Evolutionary conservation across 805 yeast genomes (phyloP).

Genomic region (Ogataea pini): DNA sequence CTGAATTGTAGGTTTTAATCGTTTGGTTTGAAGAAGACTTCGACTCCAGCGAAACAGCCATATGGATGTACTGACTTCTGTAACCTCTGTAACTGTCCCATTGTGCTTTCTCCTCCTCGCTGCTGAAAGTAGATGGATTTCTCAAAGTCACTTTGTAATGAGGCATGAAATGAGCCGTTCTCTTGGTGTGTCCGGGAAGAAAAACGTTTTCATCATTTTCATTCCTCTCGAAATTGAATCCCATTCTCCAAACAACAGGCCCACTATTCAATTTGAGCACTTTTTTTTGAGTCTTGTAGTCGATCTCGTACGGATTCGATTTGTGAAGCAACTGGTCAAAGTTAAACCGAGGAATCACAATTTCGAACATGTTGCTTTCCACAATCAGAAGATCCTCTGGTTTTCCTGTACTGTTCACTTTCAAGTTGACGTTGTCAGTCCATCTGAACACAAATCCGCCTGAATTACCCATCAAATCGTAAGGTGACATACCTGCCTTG

Average conservation of each 20-base stretch:
- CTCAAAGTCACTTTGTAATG: constrained; percentile 60
- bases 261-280: constrained; percentile 63
- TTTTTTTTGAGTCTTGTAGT: constrained; percentile 46
- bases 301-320: constrained; percentile 31
- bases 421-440: constrained; percentile 53
- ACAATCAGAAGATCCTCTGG: constrained; percentile 53
- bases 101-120: constrained; percentile 37
- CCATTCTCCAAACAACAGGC: constrained; percentile 74
- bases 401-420: constrained; percentile 50
- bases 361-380: constrained; percentile 55
- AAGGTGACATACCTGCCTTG: constrained; percentile 61
- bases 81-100: constrained; percentile 84
- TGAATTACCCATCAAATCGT: constrained; percentile 53
- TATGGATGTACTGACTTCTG: constrained; percentile 79
- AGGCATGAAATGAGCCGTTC: constrained; percentile 51
- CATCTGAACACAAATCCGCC: constrained; percentile 69
- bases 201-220: constrained; percentile 35
- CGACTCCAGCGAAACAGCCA: constrained; percentile 59
- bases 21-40: constrained; percentile 26
- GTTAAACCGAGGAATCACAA: constrained; percentile 56
- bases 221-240: constrained; percentile 72
- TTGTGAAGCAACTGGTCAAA: constrained; percentile 31
- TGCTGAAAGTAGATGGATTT: constrained; percentile 51
- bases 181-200: constrained; percentile 35
- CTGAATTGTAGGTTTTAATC: constrained; percentile 55